Base-by-base conservation (phyloP, 306 rosid genomes). In the Pyrus pyrifolia region DNA sequence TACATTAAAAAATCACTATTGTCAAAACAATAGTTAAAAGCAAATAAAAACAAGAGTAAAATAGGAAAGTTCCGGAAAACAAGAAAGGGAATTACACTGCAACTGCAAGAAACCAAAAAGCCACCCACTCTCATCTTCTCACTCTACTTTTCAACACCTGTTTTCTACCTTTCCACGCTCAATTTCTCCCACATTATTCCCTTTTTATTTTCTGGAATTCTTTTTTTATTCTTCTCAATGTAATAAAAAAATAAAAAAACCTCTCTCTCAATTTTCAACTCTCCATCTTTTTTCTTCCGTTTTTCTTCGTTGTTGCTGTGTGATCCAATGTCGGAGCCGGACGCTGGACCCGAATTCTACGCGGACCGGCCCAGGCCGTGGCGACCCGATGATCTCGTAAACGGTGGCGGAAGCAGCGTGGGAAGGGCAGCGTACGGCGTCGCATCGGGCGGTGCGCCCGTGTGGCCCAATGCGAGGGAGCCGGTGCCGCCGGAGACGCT, bases 401-500 rank as follows among this genome's bases (percentile, higher is more conserved):
- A 35, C 31, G 40, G 29, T 12, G 13, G 4, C 18, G n/a, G 35
- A 19, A 64, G 21, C 22, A 21, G 35, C 8, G 23, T 51, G 42
- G 67, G 69, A 31, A 71, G 82, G 8, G 29, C 40, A 22, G 30
- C 14, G 13, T 62, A 49, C 40, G 68, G 31, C 62, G 72, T 30
- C 40, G 42, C 38, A 11, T 15, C 72, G 30, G 75, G 1, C 19
- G 29, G 64, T 13, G 78, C 68, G 87, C 67, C 63, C 30, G 78
- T 68, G 87, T 62, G 67, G 46, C 49, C 66, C 70, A 59, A 27
- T 74, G 67, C 76, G 22, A 69, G 77, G 2, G 81, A 77, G 67
- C 79, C 83, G 83, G 91, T 59, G 75, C 79, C 79, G 55, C 71
- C 83, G 85, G 90, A 63, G 77, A 80, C 81, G 55, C 67, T 83